Conservation (phyloP, 1,284 basidiomycete genomes). For the Rhizoctonia solani region DNA sequence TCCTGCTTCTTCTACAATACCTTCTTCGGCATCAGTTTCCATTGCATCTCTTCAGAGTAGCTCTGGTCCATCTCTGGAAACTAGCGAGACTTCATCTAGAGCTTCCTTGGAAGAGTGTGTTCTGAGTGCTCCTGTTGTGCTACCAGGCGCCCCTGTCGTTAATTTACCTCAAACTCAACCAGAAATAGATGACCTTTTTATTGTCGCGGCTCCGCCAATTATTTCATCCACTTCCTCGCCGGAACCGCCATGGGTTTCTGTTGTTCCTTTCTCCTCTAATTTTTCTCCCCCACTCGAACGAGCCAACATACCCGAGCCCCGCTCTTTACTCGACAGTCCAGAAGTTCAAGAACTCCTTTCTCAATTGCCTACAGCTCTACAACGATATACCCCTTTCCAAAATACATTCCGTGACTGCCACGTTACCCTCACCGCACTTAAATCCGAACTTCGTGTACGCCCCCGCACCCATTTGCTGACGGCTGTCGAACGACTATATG, state of each 20-base stretch:
- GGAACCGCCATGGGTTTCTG: not conserved
- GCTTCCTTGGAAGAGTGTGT: slow-evolving; percentile 5
- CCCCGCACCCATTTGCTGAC: slow-evolving; percentile 53
- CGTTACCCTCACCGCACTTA: slow-evolving; percentile 62
- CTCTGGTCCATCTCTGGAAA: not conserved
- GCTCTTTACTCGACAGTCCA: not conserved
- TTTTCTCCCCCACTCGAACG: not conserved
- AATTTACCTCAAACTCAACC: too few relatives aligned
- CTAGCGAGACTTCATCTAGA: slow-evolving; percentile 12
- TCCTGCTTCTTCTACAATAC: not conserved
- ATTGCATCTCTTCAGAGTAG: not conserved
- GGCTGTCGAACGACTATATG: slow-evolving; percentile 69
- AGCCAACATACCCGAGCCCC: not conserved
- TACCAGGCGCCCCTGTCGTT: too few relatives aligned
- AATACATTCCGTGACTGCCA: slow-evolving; percentile 70
- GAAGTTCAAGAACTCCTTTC: slow-evolving; percentile 14
- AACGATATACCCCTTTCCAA: slow-evolving; percentile 50
- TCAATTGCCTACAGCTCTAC: slow-evolving; percentile 9
- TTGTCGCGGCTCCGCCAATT: not conserved
- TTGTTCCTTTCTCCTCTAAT: slow-evolving; percentile 1
- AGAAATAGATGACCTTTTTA: too few relatives aligned
- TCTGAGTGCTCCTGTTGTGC: not conserved
- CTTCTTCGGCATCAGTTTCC: slow-evolving; percentile 9
- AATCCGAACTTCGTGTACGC: slow-evolving; percentile 41
- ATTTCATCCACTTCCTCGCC: not conserved